A percentile compares a stretch with the other conserved stretches of the same genome.
phyloP scores from a whole-genome alignment of 495 filamentous ascomycete genomes.

The Neurospora tetrasperma region DNA sequence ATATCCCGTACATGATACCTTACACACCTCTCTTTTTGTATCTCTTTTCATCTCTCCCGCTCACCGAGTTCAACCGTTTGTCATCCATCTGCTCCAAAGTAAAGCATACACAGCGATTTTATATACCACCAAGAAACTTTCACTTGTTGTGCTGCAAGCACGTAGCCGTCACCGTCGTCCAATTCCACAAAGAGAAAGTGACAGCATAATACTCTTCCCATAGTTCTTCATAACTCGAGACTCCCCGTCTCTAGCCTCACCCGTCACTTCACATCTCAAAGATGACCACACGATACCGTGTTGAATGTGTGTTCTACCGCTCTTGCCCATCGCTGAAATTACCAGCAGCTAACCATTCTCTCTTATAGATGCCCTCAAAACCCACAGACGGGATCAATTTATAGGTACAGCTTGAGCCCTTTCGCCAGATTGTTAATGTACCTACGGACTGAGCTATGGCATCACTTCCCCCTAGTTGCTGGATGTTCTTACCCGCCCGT shows the following conservation, averaged over 20 bases:
- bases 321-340: slow-evolving; percentile 1
- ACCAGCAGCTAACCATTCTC: slow-evolving; percentile 4
- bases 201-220: not conserved
- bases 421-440: not conserved
- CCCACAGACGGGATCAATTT: slow-evolving; percentile 78
- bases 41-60: not conserved
- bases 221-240: not conserved
- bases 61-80: not conserved
- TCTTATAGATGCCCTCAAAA: slow-evolving; percentile 70
- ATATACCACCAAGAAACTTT: not conserved
- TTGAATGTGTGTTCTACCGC: slow-evolving; percentile 56
- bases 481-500: not conserved
- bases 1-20: slow-evolving; percentile 1
- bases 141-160: not conserved
- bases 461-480: not conserved
- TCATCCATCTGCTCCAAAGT: not conserved
- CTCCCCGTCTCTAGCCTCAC: not conserved
- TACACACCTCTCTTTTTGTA: not conserved
- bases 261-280: not conserved
- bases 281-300: slow-evolving; percentile 87
- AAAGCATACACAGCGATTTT: not conserved
- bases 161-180: not conserved
- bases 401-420: slow-evolving; percentile 39
- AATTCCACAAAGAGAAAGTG: not conserved
- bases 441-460: not conserved